Evolutionary conservation across 2,329 filamentous ascomycete genomes (phyloP), one percentile per base, ranked within the genome.

Genomic region (Myriosclerotinia duriaeana): DNA sequence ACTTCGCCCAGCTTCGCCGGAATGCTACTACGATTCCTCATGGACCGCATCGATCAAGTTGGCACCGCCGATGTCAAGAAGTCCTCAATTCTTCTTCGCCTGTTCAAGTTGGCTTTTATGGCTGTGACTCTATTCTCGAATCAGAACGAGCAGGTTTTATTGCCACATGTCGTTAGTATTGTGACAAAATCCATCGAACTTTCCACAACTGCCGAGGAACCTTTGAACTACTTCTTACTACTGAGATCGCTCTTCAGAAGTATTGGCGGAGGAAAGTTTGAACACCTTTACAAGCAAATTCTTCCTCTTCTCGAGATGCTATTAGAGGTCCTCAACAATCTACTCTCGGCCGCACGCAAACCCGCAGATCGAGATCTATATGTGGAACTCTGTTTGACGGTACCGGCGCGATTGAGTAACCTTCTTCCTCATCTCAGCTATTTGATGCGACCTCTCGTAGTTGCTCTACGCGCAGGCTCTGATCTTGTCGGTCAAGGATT

Each of bases 21-120:
- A 50, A 98, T 99, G 95, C 87, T 99, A 36, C 81, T 99, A 58
- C 92, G 96, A 71, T 99, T 99, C 76, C 82, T 99, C 68, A 99
- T 99, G 95, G 91, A 94, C 73, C 90, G 92, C 64, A 96, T 99
- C 67, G 91, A 96, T 70, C 91, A 99, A 76, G 93, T 99, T 53
- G 95, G 95, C 30, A 95, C 92, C 0, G 88, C 90, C 9, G 93
- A 99, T 78, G 89, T 95, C 64, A 93, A 92, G 76, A 96, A 94
- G 78, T 94, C 95, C 0, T 94, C 93, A 7, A 97, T 99, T 58
- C 80, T 99, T 44, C 81, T 99, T 61, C 87, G 96, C 65, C 87
- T 99, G 62, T 99, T 98, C 81, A 99, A 99, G 79, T 80, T 99
- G 61, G 96, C 94, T 0, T 99, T 99, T 78, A 99, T 99, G 95